A percentile compares a stretch with the other conserved stretches of the same genome.
Evolutionary conservation across 192 early-diverging fungal genomes (phyloP).

Genomic region (Borealophlyctis nickersoniae): DNA sequence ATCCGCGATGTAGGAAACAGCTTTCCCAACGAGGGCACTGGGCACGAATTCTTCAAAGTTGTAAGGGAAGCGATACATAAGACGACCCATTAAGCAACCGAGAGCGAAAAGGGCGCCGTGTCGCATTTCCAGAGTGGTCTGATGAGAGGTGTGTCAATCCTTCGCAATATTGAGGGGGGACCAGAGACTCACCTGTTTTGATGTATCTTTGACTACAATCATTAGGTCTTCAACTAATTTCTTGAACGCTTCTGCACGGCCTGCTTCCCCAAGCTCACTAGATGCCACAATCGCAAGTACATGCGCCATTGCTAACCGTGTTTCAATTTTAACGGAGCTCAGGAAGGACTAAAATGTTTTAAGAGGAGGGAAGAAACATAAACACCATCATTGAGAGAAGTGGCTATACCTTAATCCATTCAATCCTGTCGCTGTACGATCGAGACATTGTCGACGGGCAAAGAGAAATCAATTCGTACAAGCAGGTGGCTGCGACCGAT

Average conservation of each 20-base stretch:
- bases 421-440: conserved; percentile 44
- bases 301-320: conserved; percentile 62
- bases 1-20: conserved; percentile 40
- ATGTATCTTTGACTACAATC: conserved; percentile 34
- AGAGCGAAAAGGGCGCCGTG: conserved; percentile 68
- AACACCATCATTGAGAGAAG: too few species aligned
- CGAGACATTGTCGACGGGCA: conserved; percentile 56
- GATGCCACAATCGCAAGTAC: conserved; percentile 73
- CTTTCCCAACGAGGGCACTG: conserved; percentile 2
- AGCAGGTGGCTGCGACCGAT: conserved; percentile 57
- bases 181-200: conserved; percentile 37
- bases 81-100: conserved; percentile 66
- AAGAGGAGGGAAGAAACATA: too few species aligned
- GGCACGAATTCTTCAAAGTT: conserved; percentile 38
- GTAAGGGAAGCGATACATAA: conserved; percentile 53
- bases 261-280: conserved; percentile 34
- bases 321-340: conserved; percentile 57
- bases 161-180: background rate
- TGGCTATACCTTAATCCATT: conserved; percentile 40
- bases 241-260: conserved; percentile 28
- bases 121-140: conserved; percentile 49
- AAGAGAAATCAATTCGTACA: conserved; percentile 69
- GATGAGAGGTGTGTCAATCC: background rate
- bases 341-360: conserved; percentile 49
- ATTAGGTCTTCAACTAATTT: conserved; percentile 41